phyloP scores from a whole-genome alignment of 306 rosid species.

The Canavalia ensiformis region DNA sequence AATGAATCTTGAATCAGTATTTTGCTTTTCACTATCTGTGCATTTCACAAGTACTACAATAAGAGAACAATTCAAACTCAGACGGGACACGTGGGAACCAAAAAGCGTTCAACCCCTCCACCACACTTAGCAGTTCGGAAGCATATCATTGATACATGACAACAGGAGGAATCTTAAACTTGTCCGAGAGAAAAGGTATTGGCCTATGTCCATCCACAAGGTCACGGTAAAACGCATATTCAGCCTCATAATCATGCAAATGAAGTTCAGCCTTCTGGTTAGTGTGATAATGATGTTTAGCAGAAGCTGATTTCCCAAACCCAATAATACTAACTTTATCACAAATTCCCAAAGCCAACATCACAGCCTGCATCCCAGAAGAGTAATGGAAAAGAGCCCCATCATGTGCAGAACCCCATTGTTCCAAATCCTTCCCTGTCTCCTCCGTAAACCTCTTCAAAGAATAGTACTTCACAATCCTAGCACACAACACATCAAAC shows the following conservation, averaged over 20 bases:
- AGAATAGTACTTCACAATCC: conserved; percentile 94
- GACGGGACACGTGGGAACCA: neutral
- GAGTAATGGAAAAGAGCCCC: conserved; percentile 86
- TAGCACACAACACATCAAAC: conserved; percentile 76
- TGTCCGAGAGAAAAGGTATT: conserved; percentile 76
- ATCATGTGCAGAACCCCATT: conserved; percentile 82
- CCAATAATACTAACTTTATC: conserved; percentile 87
- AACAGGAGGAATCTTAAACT: conserved; percentile 84
- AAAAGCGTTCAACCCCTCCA: conserved; percentile 36
- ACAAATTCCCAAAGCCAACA: conserved; percentile 92
- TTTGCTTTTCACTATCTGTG: conserved; percentile 46
- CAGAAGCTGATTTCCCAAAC: conserved; percentile 79
- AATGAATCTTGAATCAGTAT: conserved; percentile 45
- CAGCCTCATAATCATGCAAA: conserved; percentile 96
- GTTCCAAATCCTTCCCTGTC: conserved; percentile 72
- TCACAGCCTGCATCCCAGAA: conserved; percentile 96
- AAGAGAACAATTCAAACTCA: conserved; percentile 38
- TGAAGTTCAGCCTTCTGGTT: conserved; percentile 90
- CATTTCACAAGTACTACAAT: conserved; percentile 47
- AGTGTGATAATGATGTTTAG: conserved; percentile 94
- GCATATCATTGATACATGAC: conserved; percentile 70
- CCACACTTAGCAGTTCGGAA: conserved; percentile 22
- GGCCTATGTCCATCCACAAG: conserved; percentile 63
- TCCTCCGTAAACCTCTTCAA: conserved; percentile 77
- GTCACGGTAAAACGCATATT: conserved; percentile 82